Percentiles rank a stretch among this genome's conserved stretches.
Conservation (phyloP, 2,329 filamentous ascomycete genomes). For the Sporothrix luriei region DNA sequence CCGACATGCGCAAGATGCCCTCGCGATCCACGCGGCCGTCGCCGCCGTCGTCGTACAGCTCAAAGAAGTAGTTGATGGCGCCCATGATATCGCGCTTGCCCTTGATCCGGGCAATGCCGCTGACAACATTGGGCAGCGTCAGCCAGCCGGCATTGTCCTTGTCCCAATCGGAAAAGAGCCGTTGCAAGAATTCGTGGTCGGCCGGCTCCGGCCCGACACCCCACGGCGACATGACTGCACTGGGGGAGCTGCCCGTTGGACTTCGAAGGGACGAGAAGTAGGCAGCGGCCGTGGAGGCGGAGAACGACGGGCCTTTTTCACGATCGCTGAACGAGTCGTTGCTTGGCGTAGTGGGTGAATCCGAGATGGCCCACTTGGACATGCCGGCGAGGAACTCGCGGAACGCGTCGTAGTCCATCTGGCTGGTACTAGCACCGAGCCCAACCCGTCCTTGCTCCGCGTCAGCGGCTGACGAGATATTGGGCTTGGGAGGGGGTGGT, state of each 20-base stretch:
- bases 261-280: conserved; percentile 64
- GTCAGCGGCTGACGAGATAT: conserved; percentile 49
- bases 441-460: conserved; percentile 84
- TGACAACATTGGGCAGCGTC: conserved; percentile 88
- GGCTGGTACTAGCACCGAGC: conserved; percentile 81
- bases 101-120: conserved; percentile 86
- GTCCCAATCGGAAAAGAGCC: conserved; percentile 88
- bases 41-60: conserved; percentile 89
- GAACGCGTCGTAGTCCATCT: conserved; percentile 98
- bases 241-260: conserved; percentile 48
- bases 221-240: conserved; percentile 53
- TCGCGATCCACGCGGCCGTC: conserved; percentile 93
- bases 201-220: conserved; percentile 68
- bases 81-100: conserved; percentile 96
- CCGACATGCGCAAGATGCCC: conserved; percentile 91
- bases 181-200: conserved; percentile 90
- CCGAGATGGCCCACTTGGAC: conserved; percentile 89
- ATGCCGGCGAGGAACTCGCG: conserved; percentile 89
- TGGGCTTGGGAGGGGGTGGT: neutral
- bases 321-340: conserved; percentile 53
- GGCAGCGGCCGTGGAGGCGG: conserved; percentile 45
- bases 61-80: conserved; percentile 96
- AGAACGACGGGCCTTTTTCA: conserved; percentile 62
- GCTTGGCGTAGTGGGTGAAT: conserved; percentile 68
- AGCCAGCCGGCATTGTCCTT: conserved; percentile 73